Conservation (phyloP, 805 yeast species). For the Candida maris region DNA sequence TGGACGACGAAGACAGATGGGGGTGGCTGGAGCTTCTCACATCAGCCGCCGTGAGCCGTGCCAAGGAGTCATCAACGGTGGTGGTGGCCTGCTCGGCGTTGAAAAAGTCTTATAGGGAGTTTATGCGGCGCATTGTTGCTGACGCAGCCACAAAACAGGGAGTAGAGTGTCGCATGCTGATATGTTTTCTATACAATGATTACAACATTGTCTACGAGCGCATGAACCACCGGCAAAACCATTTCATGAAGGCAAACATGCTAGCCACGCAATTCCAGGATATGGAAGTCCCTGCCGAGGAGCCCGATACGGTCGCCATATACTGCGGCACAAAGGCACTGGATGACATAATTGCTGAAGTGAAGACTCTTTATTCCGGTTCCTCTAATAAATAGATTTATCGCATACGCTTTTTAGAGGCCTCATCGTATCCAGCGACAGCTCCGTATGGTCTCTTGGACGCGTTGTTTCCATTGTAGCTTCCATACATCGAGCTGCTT, state of each 20-base stretch:
- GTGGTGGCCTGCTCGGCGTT: conserved; percentile 85
- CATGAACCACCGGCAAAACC: conserved; percentile 62
- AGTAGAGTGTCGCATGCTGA: conserved; percentile 35
- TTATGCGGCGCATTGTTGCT: conserved; percentile 40
- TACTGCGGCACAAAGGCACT: conserved; percentile 20
- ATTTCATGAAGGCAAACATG: conserved; percentile 87
- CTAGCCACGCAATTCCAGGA: conserved; percentile 71
- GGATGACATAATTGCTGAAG: conserved; percentile 13
- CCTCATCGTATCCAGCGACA: conserved; percentile 12
- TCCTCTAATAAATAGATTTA: background rate
- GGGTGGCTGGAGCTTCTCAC: conserved; percentile 71
- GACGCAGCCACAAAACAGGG: conserved; percentile 24
- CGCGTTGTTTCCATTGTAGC: conserved; percentile 16
- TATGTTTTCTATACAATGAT: conserved; percentile 65
- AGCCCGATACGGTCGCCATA: conserved; percentile 12
- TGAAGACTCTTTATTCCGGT: conserved; percentile 3
- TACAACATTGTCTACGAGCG: conserved; percentile 58
- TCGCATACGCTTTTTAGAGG: conserved; percentile 4
- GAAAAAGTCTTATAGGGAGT: conserved; percentile 68
- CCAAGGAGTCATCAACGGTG: conserved; percentile 31
- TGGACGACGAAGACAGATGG: conserved; percentile 89
- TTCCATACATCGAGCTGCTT: conserved; percentile 24
- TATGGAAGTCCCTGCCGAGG: conserved; percentile 61
- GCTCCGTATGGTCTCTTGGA: conserved; percentile 12
- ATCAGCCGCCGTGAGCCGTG: conserved; percentile 35